Base-by-base conservation (phyloP, 805 yeast species). In the Cyberlindnera lachancei region DNA sequence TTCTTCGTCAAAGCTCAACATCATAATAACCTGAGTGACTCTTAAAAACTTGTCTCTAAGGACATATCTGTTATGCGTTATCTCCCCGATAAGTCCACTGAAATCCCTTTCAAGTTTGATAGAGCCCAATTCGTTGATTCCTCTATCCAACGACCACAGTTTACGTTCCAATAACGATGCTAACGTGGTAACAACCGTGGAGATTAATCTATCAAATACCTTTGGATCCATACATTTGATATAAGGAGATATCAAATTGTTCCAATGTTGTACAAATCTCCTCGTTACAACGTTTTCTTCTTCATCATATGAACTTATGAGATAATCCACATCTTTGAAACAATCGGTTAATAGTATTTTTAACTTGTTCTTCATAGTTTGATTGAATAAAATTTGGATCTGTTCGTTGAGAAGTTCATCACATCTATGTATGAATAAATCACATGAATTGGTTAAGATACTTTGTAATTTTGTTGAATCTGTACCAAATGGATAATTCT, bases 81-180 rank as follows among this genome's bases (percentile, higher is more conserved):
- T 70, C 36, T 79, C 80, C 27, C 78, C 70, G 31, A 92, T 82
- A 21, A 90, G 67, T 18, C 73, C 65, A 29, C 87, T 74, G 15
- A 87, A 59, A 50, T 88, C 95, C 37, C 83, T 74, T 42, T 92
- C 97, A 30, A 92, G 61, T 42, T 78, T 81, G 14, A 86, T 68
- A 0, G 94, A 77, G 2, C 96, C 97, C 25, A 83, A 58, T 45
- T 83, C 94, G 50, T 84, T 87, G 38, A 86, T 73, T 42, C 73
- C 75, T 32, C 73, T 71, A 29, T 79, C 72, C 28, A 83, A 63
- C 4, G 65, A 44, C 75, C 90, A 73, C 18, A 90, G 61, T 45
- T 77, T 77, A 40, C 71, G 67, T 48, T 85, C 95, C 4, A 86
- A 47, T 13, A 70, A 44, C 15, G 60, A 60, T 2, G 86, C 75